phyloP scores from a whole-genome alignment of 352 stramenopile species.

The Pelagophyceae sp. region DNA sequence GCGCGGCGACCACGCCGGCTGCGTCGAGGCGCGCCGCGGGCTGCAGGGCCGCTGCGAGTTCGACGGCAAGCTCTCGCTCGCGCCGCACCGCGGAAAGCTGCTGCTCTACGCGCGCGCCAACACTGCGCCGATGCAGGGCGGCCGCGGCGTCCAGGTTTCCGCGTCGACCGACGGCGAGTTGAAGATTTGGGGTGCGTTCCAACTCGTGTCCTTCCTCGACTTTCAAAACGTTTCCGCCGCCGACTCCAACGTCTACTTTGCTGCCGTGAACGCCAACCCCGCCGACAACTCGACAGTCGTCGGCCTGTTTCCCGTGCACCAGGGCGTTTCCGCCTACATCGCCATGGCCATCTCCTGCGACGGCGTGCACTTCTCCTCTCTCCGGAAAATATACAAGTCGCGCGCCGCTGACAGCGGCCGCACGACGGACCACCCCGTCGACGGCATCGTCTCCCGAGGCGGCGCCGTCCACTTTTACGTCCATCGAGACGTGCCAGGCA shows the following conservation, averaged over 20 bases:
- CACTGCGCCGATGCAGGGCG: background rate
- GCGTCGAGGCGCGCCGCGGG: background rate
- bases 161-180: background rate
- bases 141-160: background rate
- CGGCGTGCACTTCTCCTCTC: background rate
- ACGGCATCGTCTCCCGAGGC: background rate
- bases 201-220: background rate
- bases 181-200: background rate
- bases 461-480: background rate
- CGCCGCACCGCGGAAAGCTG: too few species aligned
- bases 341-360: background rate
- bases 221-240: background rate
- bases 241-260: background rate
- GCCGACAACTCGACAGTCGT: background rate
- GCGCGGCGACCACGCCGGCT: background rate
- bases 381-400: background rate
- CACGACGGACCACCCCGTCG: background rate
- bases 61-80: background rate
- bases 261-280: slow-evolving; percentile 9
- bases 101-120: slow-evolving; percentile 14
- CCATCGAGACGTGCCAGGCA: background rate
- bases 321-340: background rate
- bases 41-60: background rate
- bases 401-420: too few species aligned
- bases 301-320: background rate